phyloP scores from a whole-genome alignment of 2,329 filamentous ascomycete genomes.

The Fusarium sp. region DNA sequence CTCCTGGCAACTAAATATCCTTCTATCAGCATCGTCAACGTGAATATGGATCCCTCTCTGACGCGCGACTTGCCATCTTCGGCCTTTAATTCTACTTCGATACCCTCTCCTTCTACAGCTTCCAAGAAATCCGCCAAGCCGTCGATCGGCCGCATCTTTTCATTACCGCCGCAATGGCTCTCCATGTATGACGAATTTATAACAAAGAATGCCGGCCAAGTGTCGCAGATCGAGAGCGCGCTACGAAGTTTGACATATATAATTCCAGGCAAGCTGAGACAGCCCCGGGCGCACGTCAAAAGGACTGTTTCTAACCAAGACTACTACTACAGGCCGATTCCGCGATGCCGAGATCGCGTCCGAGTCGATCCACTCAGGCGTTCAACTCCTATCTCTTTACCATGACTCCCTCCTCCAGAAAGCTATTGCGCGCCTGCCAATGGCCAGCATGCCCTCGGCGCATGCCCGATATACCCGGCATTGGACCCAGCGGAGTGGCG shows the following conservation, averaged over 20 bases:
- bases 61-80: constrained; percentile 32
- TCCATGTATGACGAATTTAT: constrained; percentile 88
- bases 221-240: constrained; percentile 94
- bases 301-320: constrained; percentile 11
- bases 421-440: constrained; percentile 65
- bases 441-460: constrained; percentile 62
- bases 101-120: constrained; percentile 17
- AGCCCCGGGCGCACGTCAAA: background rate
- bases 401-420: constrained; percentile 86
- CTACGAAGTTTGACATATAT: constrained; percentile 94
- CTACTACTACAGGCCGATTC: constrained; percentile 70
- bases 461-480: constrained; percentile 74
- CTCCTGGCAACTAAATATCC: constrained; percentile 18
- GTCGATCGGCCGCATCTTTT: constrained; percentile 54
- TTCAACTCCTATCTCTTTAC: constrained; percentile 90
- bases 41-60: constrained; percentile 38
- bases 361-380: constrained; percentile 87
- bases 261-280: constrained; percentile 72
- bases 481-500: constrained; percentile 68
- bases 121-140: constrained; percentile 34
- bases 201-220: constrained; percentile 90
- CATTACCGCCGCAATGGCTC: constrained; percentile 72
- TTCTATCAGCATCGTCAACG: constrained; percentile 8
- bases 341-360: constrained; percentile 94
- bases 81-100: constrained; percentile 29